These are phyloP conservation scores for Venturia asperata DNA, from an alignment of 2,329 filamentous ascomycete genomes.

Conservation along the genomic window DNA sequence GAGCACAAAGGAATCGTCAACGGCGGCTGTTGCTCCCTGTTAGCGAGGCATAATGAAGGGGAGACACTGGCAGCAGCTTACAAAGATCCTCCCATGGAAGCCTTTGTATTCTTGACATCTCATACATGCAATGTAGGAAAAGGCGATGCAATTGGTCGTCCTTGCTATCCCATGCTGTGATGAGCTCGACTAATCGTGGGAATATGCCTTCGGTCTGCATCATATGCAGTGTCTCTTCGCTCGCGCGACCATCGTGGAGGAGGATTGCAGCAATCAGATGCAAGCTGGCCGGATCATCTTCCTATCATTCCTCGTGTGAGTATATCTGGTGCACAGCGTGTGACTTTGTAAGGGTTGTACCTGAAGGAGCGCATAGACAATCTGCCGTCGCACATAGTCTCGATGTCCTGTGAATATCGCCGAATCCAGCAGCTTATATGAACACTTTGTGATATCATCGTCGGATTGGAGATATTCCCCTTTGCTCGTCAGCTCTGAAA, in stretches of 20 bases:
- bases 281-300: constrained; percentile 74
- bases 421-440: constrained; percentile 69
- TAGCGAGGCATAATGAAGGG: not conserved
- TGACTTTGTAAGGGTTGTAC: constrained; percentile 40
- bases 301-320: constrained; percentile 44
- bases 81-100: constrained; percentile 68
- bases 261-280: constrained; percentile 78
- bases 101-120: constrained; percentile 89
- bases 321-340: not conserved
- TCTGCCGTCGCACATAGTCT: constrained; percentile 85
- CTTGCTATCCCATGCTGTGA: constrained; percentile 44
- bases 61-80: constrained; percentile 40
- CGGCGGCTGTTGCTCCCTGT: constrained; percentile 37
- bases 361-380: constrained; percentile 79
- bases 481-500: constrained; percentile 27
- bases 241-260: constrained; percentile 73
- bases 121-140: constrained; percentile 83
- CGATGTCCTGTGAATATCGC: constrained; percentile 65
- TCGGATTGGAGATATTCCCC: constrained; percentile 68
- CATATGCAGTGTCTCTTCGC: constrained; percentile 72
- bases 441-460: constrained; percentile 72
- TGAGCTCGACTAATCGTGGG: constrained; percentile 71
- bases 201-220: constrained; percentile 88
- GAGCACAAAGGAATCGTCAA: constrained; percentile 71
- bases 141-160: constrained; percentile 57